phyloP scores from a whole-genome alignment of 2,329 filamentous ascomycete species.

The Fusarium euwallaceae region DNA sequence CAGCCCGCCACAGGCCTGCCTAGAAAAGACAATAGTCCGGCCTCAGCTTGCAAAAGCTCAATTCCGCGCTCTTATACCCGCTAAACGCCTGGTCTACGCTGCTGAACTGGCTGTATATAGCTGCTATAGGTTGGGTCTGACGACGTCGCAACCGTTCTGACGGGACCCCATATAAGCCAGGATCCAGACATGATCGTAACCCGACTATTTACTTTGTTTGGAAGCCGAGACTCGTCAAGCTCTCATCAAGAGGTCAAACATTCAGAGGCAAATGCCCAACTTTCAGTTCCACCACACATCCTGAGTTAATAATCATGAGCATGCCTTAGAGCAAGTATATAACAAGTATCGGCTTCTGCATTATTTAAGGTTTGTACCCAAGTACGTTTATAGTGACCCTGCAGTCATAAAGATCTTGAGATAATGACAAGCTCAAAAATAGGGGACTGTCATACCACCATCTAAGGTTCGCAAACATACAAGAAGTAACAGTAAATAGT shows the following conservation, averaged over 20 bases:
- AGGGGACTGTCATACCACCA: no score
- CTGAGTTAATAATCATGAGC: no score
- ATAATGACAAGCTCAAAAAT: not conserved
- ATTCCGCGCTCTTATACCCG: no score
- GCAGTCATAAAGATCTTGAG: not conserved
- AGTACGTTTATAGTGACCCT: not conserved
- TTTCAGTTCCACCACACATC: not conserved
- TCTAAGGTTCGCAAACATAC: not conserved
- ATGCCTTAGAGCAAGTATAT: no score
- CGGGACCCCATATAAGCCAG: not conserved
- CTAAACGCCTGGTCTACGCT: no score
- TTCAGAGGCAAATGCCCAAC: no score
- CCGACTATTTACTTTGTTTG: not conserved
- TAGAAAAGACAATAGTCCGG: not conserved
- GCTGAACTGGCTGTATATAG: no score
- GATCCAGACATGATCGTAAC: not conserved
- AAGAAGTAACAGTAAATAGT: not conserved
- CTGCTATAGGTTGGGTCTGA: not conserved
- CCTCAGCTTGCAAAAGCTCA: no score
- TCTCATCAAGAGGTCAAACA: not conserved
- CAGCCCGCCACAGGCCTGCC: conserved; percentile 8
- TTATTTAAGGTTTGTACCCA: not conserved
- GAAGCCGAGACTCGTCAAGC: not conserved
- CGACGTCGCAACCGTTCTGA: not conserved
- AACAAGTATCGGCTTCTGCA: no score